Percentiles rank a stretch among this genome's conserved stretches.
These are phyloP conservation scores for Xylaria sp. DNA, from an alignment of 2,329 filamentous ascomycete species.

Conservation along the genomic window DNA sequence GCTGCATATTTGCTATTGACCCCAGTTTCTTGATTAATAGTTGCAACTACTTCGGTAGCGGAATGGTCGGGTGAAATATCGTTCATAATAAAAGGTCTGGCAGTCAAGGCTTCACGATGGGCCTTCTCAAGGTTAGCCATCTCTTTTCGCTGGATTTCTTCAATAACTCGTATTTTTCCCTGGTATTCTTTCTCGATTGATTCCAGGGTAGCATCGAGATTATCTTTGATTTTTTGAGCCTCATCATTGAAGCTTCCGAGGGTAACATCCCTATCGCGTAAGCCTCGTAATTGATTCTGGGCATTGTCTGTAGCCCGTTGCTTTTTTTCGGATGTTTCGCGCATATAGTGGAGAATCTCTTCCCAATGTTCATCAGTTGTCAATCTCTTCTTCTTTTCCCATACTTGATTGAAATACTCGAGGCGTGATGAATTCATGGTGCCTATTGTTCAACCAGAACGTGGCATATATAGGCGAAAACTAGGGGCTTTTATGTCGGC, in stretches of 20 bases:
- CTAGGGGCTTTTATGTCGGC: neutral
- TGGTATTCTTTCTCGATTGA: slow-evolving; percentile 19
- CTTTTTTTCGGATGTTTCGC: slow-evolving; percentile 28
- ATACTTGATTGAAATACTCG: slow-evolving; percentile 14
- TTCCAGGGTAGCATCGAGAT: slow-evolving; percentile 15
- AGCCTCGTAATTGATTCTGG: slow-evolving; percentile 4
- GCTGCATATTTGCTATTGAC: neutral
- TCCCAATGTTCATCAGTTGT: slow-evolving; percentile 33
- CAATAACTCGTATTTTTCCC: slow-evolving; percentile 14
- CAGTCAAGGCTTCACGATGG: slow-evolving; percentile 23
- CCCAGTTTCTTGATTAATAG: neutral
- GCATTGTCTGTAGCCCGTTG: slow-evolving; percentile 18
- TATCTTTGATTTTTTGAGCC: slow-evolving; percentile 13
- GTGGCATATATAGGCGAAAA: neutral
- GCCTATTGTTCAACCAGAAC: neutral
- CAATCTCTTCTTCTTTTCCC: slow-evolving; percentile 22
- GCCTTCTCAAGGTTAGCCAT: slow-evolving; percentile 12
- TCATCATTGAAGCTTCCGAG: slow-evolving; percentile 18
- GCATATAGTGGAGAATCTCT: slow-evolving; percentile 26
- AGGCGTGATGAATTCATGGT: slow-evolving; percentile 28
- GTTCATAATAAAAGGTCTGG: slow-evolving; percentile 17
- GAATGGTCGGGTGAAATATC: neutral
- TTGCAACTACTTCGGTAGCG: neutral
- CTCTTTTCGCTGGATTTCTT: slow-evolving; percentile 31
- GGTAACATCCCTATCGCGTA: slow-evolving; percentile 26